phyloP scores from a whole-genome alignment of 2,329 filamentous ascomycete genomes.

The Aspergillus chevalieri region DNA sequence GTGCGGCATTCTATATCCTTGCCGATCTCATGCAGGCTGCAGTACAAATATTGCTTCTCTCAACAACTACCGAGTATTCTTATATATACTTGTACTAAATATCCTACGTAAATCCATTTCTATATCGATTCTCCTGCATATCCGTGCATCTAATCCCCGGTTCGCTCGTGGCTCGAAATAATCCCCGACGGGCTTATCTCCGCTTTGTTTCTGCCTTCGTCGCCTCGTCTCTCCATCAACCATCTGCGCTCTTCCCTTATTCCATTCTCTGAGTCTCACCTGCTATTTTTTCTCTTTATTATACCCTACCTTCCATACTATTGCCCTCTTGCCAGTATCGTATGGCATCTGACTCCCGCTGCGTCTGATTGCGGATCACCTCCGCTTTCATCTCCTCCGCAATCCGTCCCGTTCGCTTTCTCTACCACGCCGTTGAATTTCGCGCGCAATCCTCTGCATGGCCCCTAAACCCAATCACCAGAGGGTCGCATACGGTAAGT shows the following conservation, averaged over 20 bases:
- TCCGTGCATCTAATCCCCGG: too few species aligned
- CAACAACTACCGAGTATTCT: too few species aligned
- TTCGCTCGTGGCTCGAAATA: too few species aligned
- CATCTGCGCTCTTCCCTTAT: not conserved
- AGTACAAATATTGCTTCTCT: too few species aligned
- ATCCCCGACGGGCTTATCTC: not conserved
- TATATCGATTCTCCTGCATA: too few species aligned
- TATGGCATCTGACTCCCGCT: conserved; percentile 6
- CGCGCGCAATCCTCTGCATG: conserved; percentile 39
- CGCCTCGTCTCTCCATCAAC: not conserved
- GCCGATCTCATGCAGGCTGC: too few species aligned
- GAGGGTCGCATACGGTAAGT: conserved; percentile 64
- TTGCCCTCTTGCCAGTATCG: not conserved
- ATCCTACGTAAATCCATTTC: too few species aligned
- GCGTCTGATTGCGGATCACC: conserved; percentile 20
- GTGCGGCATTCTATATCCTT: too few species aligned
- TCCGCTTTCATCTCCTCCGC: conserved; percentile 24
- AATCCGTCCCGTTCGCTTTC: conserved; percentile 10
- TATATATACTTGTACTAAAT: too few species aligned
- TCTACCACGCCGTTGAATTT: too few species aligned
- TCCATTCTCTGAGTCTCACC: not conserved
- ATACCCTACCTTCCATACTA: not conserved
- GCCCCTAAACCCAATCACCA: conserved; percentile 61
- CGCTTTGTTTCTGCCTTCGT: conserved; percentile 12
- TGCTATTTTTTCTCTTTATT: not conserved